Base-by-base conservation (phyloP, 169 alveolate genomes). In the Eimeria brunetti region DNA sequence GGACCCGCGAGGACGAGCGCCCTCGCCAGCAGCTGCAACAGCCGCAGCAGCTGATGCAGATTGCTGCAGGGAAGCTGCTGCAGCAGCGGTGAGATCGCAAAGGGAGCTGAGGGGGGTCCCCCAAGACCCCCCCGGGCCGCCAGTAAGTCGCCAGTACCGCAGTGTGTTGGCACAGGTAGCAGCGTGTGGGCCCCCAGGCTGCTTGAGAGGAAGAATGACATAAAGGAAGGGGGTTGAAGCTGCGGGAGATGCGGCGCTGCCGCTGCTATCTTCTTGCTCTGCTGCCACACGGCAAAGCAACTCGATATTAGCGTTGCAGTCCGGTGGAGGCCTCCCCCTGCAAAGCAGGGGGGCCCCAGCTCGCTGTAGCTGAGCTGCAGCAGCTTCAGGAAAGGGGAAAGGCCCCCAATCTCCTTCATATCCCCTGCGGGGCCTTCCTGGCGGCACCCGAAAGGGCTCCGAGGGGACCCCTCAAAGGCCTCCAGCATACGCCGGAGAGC, bases 291-390 rank as follows among this genome's bases (percentile, higher is more conserved):
- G 20, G 58, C 76, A 5, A 83, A 41, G 71, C 91, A 83, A 33
- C 91, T 83, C 36, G 91, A 83, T 30, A 83, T 56, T 14, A 83
- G 78, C 56, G 91, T 83, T 5, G 78, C 73, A 11, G 76, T 67
- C 76, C 76, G 5, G 76, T 83, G 91, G 58, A 78, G 58, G 60
- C 91, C 91, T 51, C 91, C 91, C 36, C 81, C 95, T 1, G 62
- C 89, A 22, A 85, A 76, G 38, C 89, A 51, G 22, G 96, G 96
- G 58, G 93, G 96, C 69, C 96, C 96, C 73, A 94, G 60, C 84
- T 94, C 96, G 89, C 85, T 44, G 90, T 76, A 94, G 83, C 89
- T 56, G 73, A 94, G 90, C 58, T 94, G 89, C 56, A 94, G 80
- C 75, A 94, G 94, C 83, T 84, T 18, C 38, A 94, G 9, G 73